Base-by-base conservation (phyloP, 805 yeast genomes). In the Teunomyces aglyptinius region DNA sequence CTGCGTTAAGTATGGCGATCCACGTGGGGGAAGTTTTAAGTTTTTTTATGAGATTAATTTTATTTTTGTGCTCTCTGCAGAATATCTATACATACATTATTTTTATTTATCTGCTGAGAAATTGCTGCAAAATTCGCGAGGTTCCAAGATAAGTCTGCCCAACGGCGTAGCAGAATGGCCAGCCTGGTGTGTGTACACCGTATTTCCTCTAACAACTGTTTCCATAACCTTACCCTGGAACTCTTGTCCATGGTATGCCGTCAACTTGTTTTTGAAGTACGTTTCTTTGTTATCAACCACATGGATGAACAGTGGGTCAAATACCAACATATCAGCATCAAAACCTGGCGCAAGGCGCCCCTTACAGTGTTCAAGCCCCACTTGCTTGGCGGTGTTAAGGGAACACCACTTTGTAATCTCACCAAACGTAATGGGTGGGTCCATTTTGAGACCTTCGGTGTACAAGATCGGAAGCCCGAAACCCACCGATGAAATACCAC, bases 401-500 rank as follows among this genome's bases (percentile, higher is more conserved):
- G 86, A 80, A 49, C 95, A 85, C 97, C 97, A 90, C 53, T 71
- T 70, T 13, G 82, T 80, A 39, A 91, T 84, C 49, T 89, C 90
- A 2, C 70, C 62, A 3, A 87, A 60, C 0, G 77, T 54, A 3
- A 84, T 71, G 2, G 80, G 78, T 1, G 80, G 79, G 2, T 68
- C 55, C 49, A 82, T 64, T 55, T 77, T 77, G 40, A 58, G 54
- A 8, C 87, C 90, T 56, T 85, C 89, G 1, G 96, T 88, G 76
- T 81, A 85, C 43, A 91, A 65, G 33, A 90, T 77, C 0, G 96
- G 87, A 40, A 91, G 73, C 0, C 97, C 97, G 34, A 92, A 79
- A 0, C 98, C 98, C 27, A 91, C 95, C 1, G 96, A 87, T 1
- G 96, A 77, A 34, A 91, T 89, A 7, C 98, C 98, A 29, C 97